phyloP scores from a whole-genome alignment of 164 flowering plant species.

The Brasenia schreberi region DNA sequence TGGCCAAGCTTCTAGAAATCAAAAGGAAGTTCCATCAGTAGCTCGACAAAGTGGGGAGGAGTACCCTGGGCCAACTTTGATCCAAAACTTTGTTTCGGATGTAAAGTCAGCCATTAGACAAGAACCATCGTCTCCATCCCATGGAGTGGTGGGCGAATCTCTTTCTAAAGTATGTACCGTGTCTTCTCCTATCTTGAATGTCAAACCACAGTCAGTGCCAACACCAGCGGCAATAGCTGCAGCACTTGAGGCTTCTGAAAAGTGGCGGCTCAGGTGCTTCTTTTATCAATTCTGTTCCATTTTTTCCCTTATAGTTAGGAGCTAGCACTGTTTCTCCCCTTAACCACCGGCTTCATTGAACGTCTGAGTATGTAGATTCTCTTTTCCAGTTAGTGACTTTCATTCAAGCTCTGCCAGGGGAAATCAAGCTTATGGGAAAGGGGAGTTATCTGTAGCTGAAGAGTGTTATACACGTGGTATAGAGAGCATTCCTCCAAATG shows the following conservation, averaged over 20 bases:
- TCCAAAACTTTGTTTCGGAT: neutral
- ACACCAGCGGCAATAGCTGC: conserved; percentile 14
- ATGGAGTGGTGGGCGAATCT: neutral
- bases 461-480: conserved; percentile 71
- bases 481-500: conserved; percentile 40
- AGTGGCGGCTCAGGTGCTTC: conserved; percentile 58
- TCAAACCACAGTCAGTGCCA: neutral
- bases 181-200: neutral
- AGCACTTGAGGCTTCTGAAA: conserved; percentile 57
- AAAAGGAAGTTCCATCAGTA: neutral
- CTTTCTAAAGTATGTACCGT: neutral
- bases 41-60: neutral
- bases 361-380: neutral
- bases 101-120: conserved; percentile 6
- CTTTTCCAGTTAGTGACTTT: neutral
- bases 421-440: conserved; percentile 75
- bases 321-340: neutral
- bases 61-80: neutral
- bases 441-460: conserved; percentile 71
- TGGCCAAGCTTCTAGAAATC: neutral
- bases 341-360: neutral
- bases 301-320: neutral
- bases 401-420: conserved; percentile 39
- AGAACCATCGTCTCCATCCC: conserved; percentile 5
- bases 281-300: neutral